phyloP scores from a whole-genome alignment of 805 yeast genomes.

The Myxozyma sirexii region DNA sequence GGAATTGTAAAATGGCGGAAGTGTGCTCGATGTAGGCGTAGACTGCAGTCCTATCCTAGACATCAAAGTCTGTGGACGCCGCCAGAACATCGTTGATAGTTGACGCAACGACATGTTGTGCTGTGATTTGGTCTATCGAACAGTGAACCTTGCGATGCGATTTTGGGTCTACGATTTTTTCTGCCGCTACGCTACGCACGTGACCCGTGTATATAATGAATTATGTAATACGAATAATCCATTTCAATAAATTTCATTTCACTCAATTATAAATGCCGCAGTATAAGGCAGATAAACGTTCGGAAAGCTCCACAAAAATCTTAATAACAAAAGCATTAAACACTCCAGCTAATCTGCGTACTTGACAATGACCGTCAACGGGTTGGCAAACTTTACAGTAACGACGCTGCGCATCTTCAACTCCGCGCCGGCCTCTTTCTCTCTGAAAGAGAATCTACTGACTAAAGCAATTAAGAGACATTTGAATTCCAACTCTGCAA shows the following conservation, averaged over 20 bases:
- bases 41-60: neutral
- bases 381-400: constrained; percentile 18
- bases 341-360: neutral
- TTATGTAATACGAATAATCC: neutral
- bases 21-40: neutral
- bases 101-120: neutral
- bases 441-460: constrained; percentile 20
- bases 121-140: neutral
- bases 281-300: no score
- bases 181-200: neutral
- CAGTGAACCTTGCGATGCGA: neutral
- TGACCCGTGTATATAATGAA: neutral
- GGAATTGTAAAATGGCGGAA: neutral
- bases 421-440: constrained; percentile 9
- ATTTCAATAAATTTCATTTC: no score
- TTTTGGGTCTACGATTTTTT: neutral
- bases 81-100: neutral
- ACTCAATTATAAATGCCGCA: no score
- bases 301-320: no score
- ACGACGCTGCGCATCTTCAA: constrained; percentile 7
- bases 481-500: constrained; percentile 28
- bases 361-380: constrained; percentile 11
- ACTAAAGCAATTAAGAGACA: constrained; percentile 20
- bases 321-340: neutral
- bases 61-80: neutral